Evolutionary conservation across 1,284 basidiomycete species (phyloP).

Genomic region (Marasmius tenuissimus): DNA sequence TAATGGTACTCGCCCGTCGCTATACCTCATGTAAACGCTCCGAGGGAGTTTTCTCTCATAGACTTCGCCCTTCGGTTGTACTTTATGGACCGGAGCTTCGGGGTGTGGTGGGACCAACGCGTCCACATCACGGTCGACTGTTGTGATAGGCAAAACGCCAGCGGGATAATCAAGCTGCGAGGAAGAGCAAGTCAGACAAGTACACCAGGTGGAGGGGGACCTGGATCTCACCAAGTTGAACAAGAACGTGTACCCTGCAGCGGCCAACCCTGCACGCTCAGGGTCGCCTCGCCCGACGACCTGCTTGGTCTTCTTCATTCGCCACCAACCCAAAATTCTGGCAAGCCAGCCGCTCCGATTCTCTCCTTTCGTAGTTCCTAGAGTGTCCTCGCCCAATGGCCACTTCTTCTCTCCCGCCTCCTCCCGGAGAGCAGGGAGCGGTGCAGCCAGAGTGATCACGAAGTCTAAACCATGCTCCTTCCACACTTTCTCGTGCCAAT

Average conservation of each 20-base stretch:
- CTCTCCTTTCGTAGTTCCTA: not conserved
- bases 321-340: constrained; percentile 28
- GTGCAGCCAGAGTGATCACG: constrained; percentile 62
- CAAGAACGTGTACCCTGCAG: constrained; percentile 43
- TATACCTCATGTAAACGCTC: not conserved
- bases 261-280: not conserved
- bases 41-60: not conserved
- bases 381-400: not conserved
- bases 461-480: constrained; percentile 66
- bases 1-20: not conserved
- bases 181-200: constrained; percentile 3
- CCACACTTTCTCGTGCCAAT: constrained; percentile 61
- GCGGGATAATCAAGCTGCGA: constrained; percentile 68
- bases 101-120: not conserved
- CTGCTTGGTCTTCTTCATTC: not conserved
- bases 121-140: constrained; percentile 9
- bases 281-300: not conserved
- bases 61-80: too few species aligned
- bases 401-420: constrained; percentile 25
- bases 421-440: constrained; percentile 64
- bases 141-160: constrained; percentile 13
- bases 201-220: not conserved
- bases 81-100: not conserved
- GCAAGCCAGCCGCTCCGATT: constrained; percentile 42
- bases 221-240: constrained; percentile 63